These are phyloP conservation scores for Paraurostyla sp. DNA, from an alignment of 73 alveolate genomes.

Conservation along the genomic window DNA sequence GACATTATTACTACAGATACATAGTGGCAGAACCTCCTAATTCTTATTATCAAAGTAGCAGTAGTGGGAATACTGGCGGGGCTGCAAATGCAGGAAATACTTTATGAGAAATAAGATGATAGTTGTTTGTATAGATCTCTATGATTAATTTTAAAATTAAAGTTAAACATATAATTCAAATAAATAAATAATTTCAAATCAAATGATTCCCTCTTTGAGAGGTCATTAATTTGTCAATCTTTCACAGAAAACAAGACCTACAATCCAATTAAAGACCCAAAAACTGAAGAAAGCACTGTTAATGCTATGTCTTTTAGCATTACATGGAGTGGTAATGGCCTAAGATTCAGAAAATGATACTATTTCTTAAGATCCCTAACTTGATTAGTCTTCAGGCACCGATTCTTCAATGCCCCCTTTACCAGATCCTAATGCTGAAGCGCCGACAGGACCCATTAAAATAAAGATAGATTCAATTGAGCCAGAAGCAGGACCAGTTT, in stretches of 20 bases:
- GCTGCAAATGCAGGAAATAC: background rate
- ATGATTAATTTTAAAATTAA: background rate
- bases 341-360: background rate
- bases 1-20: slow-evolving; percentile 53
- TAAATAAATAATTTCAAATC: slow-evolving; percentile 33
- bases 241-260: background rate
- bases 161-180: slow-evolving; percentile 22
- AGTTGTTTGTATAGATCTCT: background rate
- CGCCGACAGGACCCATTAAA: slow-evolving; percentile 29
- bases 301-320: background rate
- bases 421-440: slow-evolving; percentile 24
- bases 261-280: background rate
- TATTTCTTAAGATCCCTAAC: background rate
- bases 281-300: background rate
- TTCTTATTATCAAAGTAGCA: background rate
- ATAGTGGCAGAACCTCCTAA: slow-evolving; percentile 46
- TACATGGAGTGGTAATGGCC: background rate
- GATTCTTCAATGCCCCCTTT: slow-evolving; percentile 15
- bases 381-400: slow-evolving; percentile 21
- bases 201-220: slow-evolving; percentile 54
- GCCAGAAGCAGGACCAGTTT: slow-evolving; percentile 91
- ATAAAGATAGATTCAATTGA: slow-evolving; percentile 82
- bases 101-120: background rate
- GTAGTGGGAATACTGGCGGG: background rate
- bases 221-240: slow-evolving; percentile 43